Evolutionary conservation across 2,329 filamentous ascomycete genomes (phyloP), one percentile per base, ranked within the genome.

Genomic region (Pseudogymnoascus sp.): DNA sequence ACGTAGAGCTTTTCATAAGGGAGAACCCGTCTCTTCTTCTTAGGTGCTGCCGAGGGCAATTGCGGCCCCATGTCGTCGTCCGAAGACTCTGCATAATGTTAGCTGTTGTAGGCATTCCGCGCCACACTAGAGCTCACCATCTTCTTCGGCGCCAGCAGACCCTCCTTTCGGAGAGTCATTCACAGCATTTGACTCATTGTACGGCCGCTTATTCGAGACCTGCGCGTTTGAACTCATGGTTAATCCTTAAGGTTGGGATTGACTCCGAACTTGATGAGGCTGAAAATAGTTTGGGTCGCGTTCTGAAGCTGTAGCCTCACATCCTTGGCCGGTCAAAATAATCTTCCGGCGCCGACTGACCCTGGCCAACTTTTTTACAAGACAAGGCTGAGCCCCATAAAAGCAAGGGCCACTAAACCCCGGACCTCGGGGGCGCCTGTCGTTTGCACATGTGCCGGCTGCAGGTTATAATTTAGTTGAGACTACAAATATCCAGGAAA

Each of bases 1-100:
- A 97, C 80, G 76, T 97, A 97, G 70, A 97, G 86, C 74, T 94
- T 96, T 77, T 97, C 93, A 78, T 97, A 93, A 1, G 91, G 91
- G 2, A 99, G 85, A 69, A 90, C 90, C 69, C 92, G 85, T 66
- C 90, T 87, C 78, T 96, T 97, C 82, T 95, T 96, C 80, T 93
- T 93, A 62, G 86, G 89, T 2, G 87, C 85, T 59, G 87, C 83
- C 1, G 91, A 89, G 45, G 94, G 93, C 31, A 97, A 83, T 69
- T 93, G 89, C 29, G 94, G 94, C 45, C 94, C 94, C 78, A 97
- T 94, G 72, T 96, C 92, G 77, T 97, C 92, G 70, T 91, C 89
- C 3, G 90, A 93, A 37, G 91, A 95, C 12, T 60, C 58, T 60
- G 12, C 6, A 31, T 14, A 26, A 11, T 26, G 35, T 60, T 39